Percentiles rank a stretch among this genome's conserved stretches.
Evolutionary conservation across 768 basidiomycete species (phyloP).

Genomic region (Lactifluus volemus): DNA sequence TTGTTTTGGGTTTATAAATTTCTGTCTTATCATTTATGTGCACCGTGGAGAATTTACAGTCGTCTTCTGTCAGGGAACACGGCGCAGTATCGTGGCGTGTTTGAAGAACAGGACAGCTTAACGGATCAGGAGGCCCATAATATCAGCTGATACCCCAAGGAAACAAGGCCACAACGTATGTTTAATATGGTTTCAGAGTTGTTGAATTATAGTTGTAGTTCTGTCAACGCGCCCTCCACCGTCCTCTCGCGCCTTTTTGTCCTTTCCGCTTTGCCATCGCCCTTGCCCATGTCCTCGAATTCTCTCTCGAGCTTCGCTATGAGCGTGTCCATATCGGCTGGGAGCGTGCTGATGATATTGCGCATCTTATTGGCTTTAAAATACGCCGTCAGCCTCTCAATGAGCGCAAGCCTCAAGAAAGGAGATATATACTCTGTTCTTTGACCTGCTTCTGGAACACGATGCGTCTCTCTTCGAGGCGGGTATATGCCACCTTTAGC

Average conservation of each 20-base stretch:
- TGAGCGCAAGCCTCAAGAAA: not conserved
- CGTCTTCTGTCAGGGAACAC: too few species aligned
- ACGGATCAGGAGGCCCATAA: not conserved
- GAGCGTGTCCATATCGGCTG: conserved; percentile 4
- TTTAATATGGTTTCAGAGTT: not conserved
- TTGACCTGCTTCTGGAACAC: conserved; percentile 1
- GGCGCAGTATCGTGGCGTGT: not conserved
- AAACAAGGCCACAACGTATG: not conserved
- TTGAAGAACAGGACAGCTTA: not conserved
- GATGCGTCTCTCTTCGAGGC: not conserved
- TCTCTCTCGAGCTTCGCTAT: not conserved
- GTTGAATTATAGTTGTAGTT: not conserved
- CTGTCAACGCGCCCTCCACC: conserved; percentile 1
- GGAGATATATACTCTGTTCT: conserved; percentile 2
- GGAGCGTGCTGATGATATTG: not conserved
- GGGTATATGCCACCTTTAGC: not conserved
- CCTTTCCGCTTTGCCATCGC: not conserved
- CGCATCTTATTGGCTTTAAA: conserved; percentile 9
- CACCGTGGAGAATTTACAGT: too few species aligned
- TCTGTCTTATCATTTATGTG: too few species aligned
- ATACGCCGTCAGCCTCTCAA: too few species aligned
- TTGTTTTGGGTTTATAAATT: too few species aligned
- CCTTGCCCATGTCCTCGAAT: not conserved
- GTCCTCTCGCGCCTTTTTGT: conserved; percentile 7
- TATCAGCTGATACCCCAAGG: not conserved